Conservation (phyloP, 768 basidiomycete genomes). For the Mycena metata region DNA sequence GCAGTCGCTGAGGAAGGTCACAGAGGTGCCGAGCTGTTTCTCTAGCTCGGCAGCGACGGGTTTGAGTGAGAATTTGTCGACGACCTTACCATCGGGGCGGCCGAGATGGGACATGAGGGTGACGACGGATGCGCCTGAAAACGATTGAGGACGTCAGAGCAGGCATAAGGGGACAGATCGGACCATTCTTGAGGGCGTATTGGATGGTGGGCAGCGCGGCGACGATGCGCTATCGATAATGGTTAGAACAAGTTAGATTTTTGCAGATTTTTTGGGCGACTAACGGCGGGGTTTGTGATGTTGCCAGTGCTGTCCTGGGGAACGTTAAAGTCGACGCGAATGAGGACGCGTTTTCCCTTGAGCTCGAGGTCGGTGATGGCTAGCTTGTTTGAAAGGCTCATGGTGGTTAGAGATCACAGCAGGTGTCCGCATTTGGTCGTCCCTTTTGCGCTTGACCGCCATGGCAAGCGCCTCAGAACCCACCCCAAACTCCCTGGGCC, state of each 20-base stretch:
- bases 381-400: slow-evolving; percentile 97
- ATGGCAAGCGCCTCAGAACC: slow-evolving; percentile 55
- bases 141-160: slow-evolving; percentile 32
- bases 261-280: slow-evolving; percentile 49
- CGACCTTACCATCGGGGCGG: slow-evolving; percentile 93
- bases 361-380: slow-evolving; percentile 92
- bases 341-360: slow-evolving; percentile 89
- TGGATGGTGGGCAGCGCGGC: slow-evolving; percentile 96
- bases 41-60: slow-evolving; percentile 88
- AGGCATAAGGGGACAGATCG: slow-evolving; percentile 26
- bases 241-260: slow-evolving; percentile 34
- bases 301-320: slow-evolving; percentile 85
- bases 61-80: slow-evolving; percentile 90
- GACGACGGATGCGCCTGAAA: slow-evolving; percentile 81
- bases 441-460: slow-evolving; percentile 36
- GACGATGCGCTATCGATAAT: slow-evolving; percentile 83
- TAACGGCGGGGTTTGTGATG: slow-evolving; percentile 96
- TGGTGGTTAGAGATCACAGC: slow-evolving; percentile 49
- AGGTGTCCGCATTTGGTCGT: slow-evolving; percentile 32
- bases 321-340: slow-evolving; percentile 97
- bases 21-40: slow-evolving; percentile 75
- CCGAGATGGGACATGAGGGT: slow-evolving; percentile 99
- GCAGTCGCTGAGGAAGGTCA: slow-evolving; percentile 87
- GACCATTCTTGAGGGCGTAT: slow-evolving; percentile 90
- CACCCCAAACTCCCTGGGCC: slow-evolving; percentile 75